Conservation (phyloP, 2,329 filamentous ascomycete species). For the Paecilomyces dactylethromorphus region DNA sequence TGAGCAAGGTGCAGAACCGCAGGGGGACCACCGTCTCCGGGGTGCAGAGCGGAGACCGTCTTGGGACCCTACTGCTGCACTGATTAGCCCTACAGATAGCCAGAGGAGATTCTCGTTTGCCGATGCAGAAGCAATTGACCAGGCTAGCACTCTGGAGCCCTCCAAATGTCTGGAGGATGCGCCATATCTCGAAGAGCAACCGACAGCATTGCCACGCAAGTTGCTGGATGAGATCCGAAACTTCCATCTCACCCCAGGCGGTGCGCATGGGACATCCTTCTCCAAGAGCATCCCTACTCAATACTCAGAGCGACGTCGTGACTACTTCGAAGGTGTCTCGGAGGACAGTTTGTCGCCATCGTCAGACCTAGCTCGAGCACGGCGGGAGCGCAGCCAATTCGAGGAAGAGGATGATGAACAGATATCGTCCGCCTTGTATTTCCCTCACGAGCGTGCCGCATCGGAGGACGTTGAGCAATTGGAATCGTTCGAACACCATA, state of each 20-base stretch:
- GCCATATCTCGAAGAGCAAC: not conserved
- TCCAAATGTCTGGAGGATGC: conserved; percentile 9
- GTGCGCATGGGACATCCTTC: conserved; percentile 40
- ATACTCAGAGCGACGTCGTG: conserved; percentile 24
- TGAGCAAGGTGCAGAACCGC: conserved; percentile 17
- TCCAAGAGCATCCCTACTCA: conserved; percentile 33
- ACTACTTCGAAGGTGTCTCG: conserved; percentile 18
- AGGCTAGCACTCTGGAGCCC: not conserved
- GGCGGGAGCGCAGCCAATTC: conserved; percentile 20
- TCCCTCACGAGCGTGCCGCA: conserved; percentile 51
- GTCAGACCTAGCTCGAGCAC: conserved; percentile 17
- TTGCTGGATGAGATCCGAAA: conserved; percentile 53
- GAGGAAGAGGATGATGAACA: conserved; percentile 58
- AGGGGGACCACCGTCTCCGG: conserved; percentile 4
- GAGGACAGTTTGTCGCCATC: conserved; percentile 10
- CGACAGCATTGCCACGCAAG: conserved; percentile 36
- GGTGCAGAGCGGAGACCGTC: not conserved
- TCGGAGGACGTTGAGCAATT: conserved; percentile 22
- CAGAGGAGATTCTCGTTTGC: not conserved
- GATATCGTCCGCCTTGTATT: conserved; percentile 59
- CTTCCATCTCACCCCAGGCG: conserved; percentile 46
- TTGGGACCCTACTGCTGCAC: conserved; percentile 1
- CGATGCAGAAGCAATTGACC: not conserved
- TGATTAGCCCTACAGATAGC: not conserved
- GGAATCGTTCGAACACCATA: conserved; percentile 14